Evolutionary conservation across 352 stramenopile species (phyloP).

Genomic region (Halophytophthora polymorphica): DNA sequence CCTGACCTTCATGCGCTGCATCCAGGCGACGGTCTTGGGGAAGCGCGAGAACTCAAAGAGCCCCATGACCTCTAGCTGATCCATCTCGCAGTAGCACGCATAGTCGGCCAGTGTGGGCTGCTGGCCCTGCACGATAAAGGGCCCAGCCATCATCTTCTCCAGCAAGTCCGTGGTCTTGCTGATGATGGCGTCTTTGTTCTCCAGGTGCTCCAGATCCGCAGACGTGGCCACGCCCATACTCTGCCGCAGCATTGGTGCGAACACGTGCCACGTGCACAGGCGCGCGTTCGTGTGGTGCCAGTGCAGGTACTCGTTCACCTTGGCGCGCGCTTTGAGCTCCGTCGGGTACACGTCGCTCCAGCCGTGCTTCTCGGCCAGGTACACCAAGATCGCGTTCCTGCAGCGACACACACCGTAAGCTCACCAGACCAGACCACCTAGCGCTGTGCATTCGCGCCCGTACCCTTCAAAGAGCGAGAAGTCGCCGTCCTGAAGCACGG

Average conservation of each 20-base stretch:
- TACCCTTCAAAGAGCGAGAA: slow-evolving; percentile 31
- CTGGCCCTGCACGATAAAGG: slow-evolving; percentile 25
- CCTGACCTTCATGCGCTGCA: slow-evolving; percentile 24
- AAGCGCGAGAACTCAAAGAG: slow-evolving; percentile 28
- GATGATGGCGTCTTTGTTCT: slow-evolving; percentile 19
- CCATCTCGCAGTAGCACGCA: slow-evolving; percentile 43
- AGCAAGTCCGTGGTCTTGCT: slow-evolving; percentile 19
- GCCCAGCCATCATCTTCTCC: slow-evolving; percentile 28
- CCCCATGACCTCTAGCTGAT: slow-evolving; percentile 31
- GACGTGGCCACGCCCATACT: slow-evolving; percentile 24
- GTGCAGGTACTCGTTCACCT: slow-evolving; percentile 61
- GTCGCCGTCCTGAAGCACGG: slow-evolving; percentile 30
- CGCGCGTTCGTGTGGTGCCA: slow-evolving; percentile 59
- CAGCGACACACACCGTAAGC: no score
- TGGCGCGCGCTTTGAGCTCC: slow-evolving; percentile 40
- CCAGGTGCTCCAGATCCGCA: slow-evolving; percentile 15
- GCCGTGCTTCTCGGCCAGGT: slow-evolving; percentile 43
- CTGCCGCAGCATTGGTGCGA: slow-evolving; percentile 32
- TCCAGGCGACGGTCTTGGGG: slow-evolving; percentile 24
- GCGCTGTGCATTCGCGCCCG: neutral
- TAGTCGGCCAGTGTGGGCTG: slow-evolving; percentile 37
- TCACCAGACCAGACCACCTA: no score
- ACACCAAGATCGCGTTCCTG: slow-evolving; percentile 39
- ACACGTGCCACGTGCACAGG: slow-evolving; percentile 34
- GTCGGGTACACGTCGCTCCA: slow-evolving; percentile 44